Percentiles rank a stretch among this genome's conserved stretches.
Conservation (phyloP, 345 rosid species). For the Acer campestre region DNA sequence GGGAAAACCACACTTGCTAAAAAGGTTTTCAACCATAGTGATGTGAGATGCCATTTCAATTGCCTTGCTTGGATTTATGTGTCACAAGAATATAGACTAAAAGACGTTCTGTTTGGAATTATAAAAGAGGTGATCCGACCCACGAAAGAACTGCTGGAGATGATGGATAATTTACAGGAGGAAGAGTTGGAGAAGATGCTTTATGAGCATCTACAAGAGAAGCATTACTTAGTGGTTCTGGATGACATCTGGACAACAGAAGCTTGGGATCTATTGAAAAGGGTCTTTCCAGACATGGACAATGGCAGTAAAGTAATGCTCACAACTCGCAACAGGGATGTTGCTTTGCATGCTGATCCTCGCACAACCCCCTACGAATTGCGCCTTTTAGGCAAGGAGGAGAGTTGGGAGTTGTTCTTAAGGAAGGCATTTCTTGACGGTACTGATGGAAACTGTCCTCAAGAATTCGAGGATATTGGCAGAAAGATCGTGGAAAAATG, state of each 20-base stretch:
- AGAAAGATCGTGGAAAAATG: constrained; percentile 25
- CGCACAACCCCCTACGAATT: constrained; percentile 17
- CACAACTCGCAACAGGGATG: constrained; percentile 26
- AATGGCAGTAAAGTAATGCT: constrained; percentile 35
- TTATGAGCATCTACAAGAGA: constrained; percentile 15
- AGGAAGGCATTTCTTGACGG: constrained; percentile 22
- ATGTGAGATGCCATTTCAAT: constrained; percentile 16
- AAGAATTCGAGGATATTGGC: constrained; percentile 27
- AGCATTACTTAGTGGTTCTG: constrained; percentile 28
- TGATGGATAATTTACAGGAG: not conserved
- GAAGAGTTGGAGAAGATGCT: constrained; percentile 24
- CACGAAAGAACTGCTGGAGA: not conserved
- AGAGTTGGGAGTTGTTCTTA: constrained; percentile 33
- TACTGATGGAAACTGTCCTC: constrained; percentile 10
- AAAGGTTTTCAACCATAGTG: constrained; percentile 24
- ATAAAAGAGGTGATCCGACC: constrained; percentile 23
- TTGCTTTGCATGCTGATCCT: constrained; percentile 26
- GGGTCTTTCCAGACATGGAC: constrained; percentile 26
- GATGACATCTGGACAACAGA: constrained; percentile 31
- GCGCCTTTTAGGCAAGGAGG: constrained; percentile 16
- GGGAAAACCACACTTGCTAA: constrained; percentile 34
- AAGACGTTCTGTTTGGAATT: constrained; percentile 16
- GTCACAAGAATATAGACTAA: constrained; percentile 20
- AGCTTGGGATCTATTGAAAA: constrained; percentile 24
- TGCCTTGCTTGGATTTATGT: constrained; percentile 35